Evolutionary conservation across 139 green algal genomes (phyloP), one percentile per base, ranked within the genome.

Genomic region (Coccomyxa sp.): DNA sequence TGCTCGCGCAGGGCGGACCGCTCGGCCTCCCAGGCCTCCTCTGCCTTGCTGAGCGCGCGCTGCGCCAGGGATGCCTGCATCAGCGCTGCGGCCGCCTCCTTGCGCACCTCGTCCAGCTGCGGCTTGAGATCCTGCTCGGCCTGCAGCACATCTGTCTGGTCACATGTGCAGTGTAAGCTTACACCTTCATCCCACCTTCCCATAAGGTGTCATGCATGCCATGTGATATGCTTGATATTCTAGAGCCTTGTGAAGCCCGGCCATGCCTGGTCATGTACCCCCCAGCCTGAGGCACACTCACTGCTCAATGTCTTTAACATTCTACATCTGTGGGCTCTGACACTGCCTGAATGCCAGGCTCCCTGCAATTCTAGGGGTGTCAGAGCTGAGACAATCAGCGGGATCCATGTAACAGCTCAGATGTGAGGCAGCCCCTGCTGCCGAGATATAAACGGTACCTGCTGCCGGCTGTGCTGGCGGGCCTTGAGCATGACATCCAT

Each of bases 401-500:
- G n/a, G n/a, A n/a, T n/a, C n/a, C n/a, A n/a, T n/a, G n/a, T n/a
- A n/a, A n/a, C n/a, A n/a, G n/a, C n/a, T n/a, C 50, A 64, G 5
- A 64, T 5, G 50, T 22, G 22, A 22, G 27, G 18, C 22, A 7
- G 50, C 50, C 3, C 22, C 27, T 64, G 18, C 50, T 64, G 3
- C 22, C 22, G 50, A 22, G 5, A 64, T 2, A 64, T 18, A 22
- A 64, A 64, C 4, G 18, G 50, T n/a, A 77, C 74, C 78, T 72
- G 78, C 39, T 78, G 41, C 33, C 35, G 70, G 41, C 44, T 71
- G 8, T 44, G 34, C 34, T 78, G 71, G 8, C 40, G n/a, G 8
- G 69, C 68, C 41, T 71, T 69, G 27, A 31, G 55, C 69, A 64
- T 83, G 29, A 37, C 33, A 31, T 68, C 38, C 16, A 77, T 37